Conservation (phyloP, 352 stramenopile species). For the Pythium diclinum region DNA sequence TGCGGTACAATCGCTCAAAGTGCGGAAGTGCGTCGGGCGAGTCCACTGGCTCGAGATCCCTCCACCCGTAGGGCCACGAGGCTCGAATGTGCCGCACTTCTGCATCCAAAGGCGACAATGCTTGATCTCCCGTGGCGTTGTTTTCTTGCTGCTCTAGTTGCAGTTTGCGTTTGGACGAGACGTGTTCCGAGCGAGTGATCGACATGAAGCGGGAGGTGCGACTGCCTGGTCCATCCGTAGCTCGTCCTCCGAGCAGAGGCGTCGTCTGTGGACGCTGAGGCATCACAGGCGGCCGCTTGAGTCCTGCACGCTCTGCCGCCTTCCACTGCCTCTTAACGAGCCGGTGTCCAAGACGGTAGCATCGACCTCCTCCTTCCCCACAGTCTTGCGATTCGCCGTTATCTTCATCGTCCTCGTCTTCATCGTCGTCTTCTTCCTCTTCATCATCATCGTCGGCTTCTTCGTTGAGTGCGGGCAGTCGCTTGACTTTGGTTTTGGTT, state of each 20-base stretch:
- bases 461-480: slow-evolving; percentile 34
- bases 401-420: slow-evolving; percentile 13
- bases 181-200: slow-evolving; percentile 48
- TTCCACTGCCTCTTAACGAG: slow-evolving; percentile 56
- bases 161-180: slow-evolving; percentile 34
- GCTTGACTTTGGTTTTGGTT: slow-evolving; percentile 5
- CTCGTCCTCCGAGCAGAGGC: neutral
- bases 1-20: slow-evolving; percentile 32
- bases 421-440: slow-evolving; percentile 9
- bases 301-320: slow-evolving; percentile 41
- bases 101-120: slow-evolving; percentile 27
- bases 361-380: neutral
- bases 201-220: slow-evolving; percentile 27
- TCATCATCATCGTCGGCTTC: slow-evolving; percentile 15
- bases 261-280: slow-evolving; percentile 21
- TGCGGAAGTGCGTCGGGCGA: slow-evolving; percentile 18
- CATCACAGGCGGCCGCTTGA: slow-evolving; percentile 12
- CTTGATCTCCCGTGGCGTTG: neutral
- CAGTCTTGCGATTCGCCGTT: too few species aligned
- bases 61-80: slow-evolving; percentile 68
- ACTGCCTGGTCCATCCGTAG: neutral
- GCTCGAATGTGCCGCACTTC: slow-evolving; percentile 61
- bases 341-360: slow-evolving; percentile 39
- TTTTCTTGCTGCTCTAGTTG: slow-evolving; percentile 21
- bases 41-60: slow-evolving; percentile 25